Evolutionary conservation across 208 protist species (phyloP), one percentile per base, ranked within the genome.

Genomic region (Wallacemonas rigidus): DNA sequence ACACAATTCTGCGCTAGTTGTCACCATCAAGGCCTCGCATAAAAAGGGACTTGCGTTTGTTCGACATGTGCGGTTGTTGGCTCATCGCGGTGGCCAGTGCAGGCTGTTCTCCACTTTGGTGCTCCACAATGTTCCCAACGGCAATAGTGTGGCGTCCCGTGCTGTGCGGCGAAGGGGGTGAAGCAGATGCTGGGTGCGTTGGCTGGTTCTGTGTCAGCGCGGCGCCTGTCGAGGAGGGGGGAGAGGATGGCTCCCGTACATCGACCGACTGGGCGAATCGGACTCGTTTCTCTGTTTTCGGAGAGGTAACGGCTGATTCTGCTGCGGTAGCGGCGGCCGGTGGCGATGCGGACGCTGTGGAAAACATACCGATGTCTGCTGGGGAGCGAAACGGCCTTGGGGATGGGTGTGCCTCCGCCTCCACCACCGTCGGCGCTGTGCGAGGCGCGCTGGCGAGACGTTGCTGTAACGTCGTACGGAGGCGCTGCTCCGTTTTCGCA

Each of bases 401-500:
- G 17, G 43, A 6, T 15, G 58, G 38, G 57, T 1, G 15, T 50
- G 55, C 26, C 1, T 12, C 35, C 0, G 45, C 8, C 38, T 7
- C 64, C 11, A 26, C 1, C 36, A 15, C 40, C 15, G 2, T n/a
- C 41, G 5, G 41, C 56, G 9, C 14, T n/a, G 35, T 67, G 60
- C 3, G 43, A 3, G n/a, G 72, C 55, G 36, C 40, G 43, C 1
- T 4, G 41, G 56, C 67, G 35, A 53, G 6, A 39, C 73, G 74
- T 4, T 62, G 53, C 53, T 51, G 54, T 62, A 93, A 65, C 72
- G 87, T 85, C 39, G 77, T 80, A 9, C 73, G 75, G 8, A 96
- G 71, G 0, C 86, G 83, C 65, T 56, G 71, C 74, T 96, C 91
- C 76, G 93, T 96, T 72, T 96, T 96, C 12, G 67, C 83, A 35